Conservation (phyloP, 768 basidiomycete species). For the Tylopilus sp. region DNA sequence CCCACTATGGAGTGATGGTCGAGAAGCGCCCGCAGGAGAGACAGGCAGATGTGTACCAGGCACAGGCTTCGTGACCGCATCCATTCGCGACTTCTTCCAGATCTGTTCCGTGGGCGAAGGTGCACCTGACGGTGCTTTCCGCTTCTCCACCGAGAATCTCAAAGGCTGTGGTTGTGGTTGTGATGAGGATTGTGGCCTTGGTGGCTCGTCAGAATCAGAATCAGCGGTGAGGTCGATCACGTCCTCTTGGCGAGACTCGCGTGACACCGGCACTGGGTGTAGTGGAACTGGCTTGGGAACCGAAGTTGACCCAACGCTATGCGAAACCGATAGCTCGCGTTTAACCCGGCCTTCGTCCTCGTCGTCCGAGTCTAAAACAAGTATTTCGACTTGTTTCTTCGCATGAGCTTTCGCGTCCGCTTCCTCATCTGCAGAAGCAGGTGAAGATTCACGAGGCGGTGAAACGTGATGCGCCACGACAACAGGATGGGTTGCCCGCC, state of each 20-base stretch:
- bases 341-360: slow-evolving; percentile 77
- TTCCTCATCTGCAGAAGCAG: slow-evolving; percentile 29
- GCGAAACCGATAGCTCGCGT: slow-evolving; percentile 68
- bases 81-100: slow-evolving; percentile 66
- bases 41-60: slow-evolving; percentile 22
- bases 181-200: slow-evolving; percentile 23
- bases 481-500: slow-evolving; percentile 58
- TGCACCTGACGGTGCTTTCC: slow-evolving; percentile 53
- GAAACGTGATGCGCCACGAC: slow-evolving; percentile 21
- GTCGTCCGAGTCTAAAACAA: slow-evolving; percentile 70
- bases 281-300: slow-evolving; percentile 27
- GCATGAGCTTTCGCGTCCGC: slow-evolving; percentile 39
- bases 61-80: slow-evolving; percentile 17
- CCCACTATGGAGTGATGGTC: slow-evolving; percentile 13
- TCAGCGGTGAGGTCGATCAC: slow-evolving; percentile 87
- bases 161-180: slow-evolving; percentile 31
- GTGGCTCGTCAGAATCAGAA: slow-evolving; percentile 64
- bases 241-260: slow-evolving; percentile 38
- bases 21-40: slow-evolving; percentile 20
- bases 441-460: slow-evolving; percentile 29
- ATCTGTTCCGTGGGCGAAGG: slow-evolving; percentile 59
- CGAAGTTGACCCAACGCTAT: slow-evolving; percentile 42
- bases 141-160: slow-evolving; percentile 44
- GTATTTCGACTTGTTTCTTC: slow-evolving; percentile 54
- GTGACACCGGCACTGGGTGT: slow-evolving; percentile 14